Percentiles rank a stretch among this genome's conserved stretches.
phyloP scores from a whole-genome alignment of 805 yeast species.

The Candida sonorensis region DNA sequence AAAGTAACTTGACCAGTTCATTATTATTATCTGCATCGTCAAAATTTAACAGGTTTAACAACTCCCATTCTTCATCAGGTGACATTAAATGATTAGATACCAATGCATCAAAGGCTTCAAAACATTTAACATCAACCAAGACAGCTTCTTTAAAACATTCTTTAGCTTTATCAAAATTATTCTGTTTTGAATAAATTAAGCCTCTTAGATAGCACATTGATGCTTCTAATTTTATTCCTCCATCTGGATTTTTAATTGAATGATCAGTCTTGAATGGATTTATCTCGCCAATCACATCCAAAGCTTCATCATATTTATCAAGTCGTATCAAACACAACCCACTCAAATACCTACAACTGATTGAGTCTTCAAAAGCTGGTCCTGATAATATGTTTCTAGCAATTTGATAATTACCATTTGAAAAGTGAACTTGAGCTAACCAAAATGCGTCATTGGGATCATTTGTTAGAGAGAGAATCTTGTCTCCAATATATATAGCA shows the following conservation, averaged over 20 bases:
- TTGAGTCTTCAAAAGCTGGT: slow-evolving; percentile 49
- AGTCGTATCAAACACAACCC: slow-evolving; percentile 67
- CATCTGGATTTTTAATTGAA: slow-evolving; percentile 47
- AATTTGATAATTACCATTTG: slow-evolving; percentile 68
- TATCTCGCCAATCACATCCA: slow-evolving; percentile 75
- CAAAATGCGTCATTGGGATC: slow-evolving; percentile 95
- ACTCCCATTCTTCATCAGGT: slow-evolving; percentile 84
- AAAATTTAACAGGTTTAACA: slow-evolving; percentile 57
- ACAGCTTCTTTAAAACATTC: slow-evolving; percentile 85
- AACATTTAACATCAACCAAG: slow-evolving; percentile 82
- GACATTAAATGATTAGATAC: slow-evolving; percentile 66
- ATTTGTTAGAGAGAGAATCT: slow-evolving; percentile 71
- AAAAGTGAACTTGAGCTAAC: slow-evolving; percentile 85
- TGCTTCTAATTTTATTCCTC: slow-evolving; percentile 82
- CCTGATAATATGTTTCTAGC: slow-evolving; percentile 66
- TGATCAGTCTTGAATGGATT: slow-evolving; percentile 55
- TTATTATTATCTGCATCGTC: slow-evolving; percentile 72
- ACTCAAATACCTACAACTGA: slow-evolving; percentile 75
- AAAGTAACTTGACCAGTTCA: slow-evolving; percentile 70
- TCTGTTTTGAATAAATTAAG: slow-evolving; percentile 70
- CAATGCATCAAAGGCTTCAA: slow-evolving; percentile 82
- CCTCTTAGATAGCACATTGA: slow-evolving; percentile 85
- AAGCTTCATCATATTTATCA: slow-evolving; percentile 81
- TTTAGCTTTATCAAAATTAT: slow-evolving; percentile 79
- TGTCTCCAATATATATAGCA: slow-evolving; percentile 89